phyloP scores from a whole-genome alignment of 2,329 filamentous ascomycete species.

The Penicillium sp. region DNA sequence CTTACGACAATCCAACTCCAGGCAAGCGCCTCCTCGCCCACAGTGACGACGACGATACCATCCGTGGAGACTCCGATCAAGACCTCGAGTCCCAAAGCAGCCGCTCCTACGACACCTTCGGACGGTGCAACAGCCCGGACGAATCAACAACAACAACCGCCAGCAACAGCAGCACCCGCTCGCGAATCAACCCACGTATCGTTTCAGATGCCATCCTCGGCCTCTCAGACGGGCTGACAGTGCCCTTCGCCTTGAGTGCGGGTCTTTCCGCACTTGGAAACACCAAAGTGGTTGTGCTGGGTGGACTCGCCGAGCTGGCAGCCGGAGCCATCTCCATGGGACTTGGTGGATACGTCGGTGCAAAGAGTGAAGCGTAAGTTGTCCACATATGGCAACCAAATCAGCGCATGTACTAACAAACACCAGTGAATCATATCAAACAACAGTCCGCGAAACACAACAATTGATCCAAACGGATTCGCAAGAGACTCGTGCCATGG shows the following conservation, averaged over 20 bases:
- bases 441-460: conserved; percentile 47
- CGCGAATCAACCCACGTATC: conserved; percentile 45
- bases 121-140: conserved; percentile 23
- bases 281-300: conserved; percentile 68
- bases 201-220: conserved; percentile 68
- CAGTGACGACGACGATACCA: conserved; percentile 25
- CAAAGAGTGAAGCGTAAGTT: conserved; percentile 53
- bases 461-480: conserved; percentile 42
- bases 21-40: conserved; percentile 36
- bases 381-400: not conserved
- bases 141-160: conserved; percentile 20
- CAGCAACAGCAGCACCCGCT: conserved; percentile 28
- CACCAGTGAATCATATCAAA: conserved; percentile 45
- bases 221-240: conserved; percentile 74
- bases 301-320: conserved; percentile 73
- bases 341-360: conserved; percentile 69
- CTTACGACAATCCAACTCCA: conserved; percentile 14
- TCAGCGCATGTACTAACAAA: not conserved
- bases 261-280: conserved; percentile 63
- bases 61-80: conserved; percentile 25
- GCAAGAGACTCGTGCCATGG: conserved; percentile 39
- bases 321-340: conserved; percentile 77
- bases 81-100: conserved; percentile 37
- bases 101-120: conserved; percentile 38
- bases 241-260: conserved; percentile 75